Evolutionary conservation across 352 stramenopile genomes (phyloP), one percentile per base, ranked within the genome.

Genomic region (Thalassiosira exigua): DNA sequence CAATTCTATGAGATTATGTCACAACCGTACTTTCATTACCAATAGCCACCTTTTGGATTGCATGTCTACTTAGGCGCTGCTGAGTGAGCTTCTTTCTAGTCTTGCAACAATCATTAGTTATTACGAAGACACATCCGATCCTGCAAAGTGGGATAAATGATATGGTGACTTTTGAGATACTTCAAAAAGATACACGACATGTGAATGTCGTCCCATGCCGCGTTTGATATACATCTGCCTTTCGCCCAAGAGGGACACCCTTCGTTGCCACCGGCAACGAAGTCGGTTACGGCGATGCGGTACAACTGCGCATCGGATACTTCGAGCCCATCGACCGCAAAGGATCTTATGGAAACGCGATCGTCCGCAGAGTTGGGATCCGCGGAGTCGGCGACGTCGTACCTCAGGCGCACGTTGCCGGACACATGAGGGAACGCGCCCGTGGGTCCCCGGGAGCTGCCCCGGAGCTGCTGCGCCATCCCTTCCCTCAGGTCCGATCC

Each of bases 361-460:
- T 82, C 75, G 24, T 66, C 41, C 36, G 36, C 36, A 44, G 7
- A 14, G 17, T 52, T n/a, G 29, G 30, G 27, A 54, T 78, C 48
- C 1, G 71, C 42, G 29, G 30, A 27, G 56, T 78, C 48, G 2
- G 71, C 42, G 44, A 80, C 56, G 41, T 41, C 9, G 27, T 86
- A 81, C 39, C 42, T 46, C 14, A 87, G 51, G 0, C 27, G 36
- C 22, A 60, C 53, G 26, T 95, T 75, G 0, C 85, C 89, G 0
- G 94, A 97, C 29, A 96, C 79, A 62, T 97, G 92, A 56, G 94
- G 94, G 57, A 92, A 92, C 0, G 89, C 94, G 0, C 94, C 92
- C 1, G 91, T 94, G 32, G 88, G 91, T 54, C 93, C 87, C 30
- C 88, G 90, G 32, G 95, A 77, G 30, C 71, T 96, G 36, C 94